These are phyloP conservation scores for Capsicum rhomboideum DNA, from an alignment of 257 asterid genomes.

Conservation along the genomic window DNA sequence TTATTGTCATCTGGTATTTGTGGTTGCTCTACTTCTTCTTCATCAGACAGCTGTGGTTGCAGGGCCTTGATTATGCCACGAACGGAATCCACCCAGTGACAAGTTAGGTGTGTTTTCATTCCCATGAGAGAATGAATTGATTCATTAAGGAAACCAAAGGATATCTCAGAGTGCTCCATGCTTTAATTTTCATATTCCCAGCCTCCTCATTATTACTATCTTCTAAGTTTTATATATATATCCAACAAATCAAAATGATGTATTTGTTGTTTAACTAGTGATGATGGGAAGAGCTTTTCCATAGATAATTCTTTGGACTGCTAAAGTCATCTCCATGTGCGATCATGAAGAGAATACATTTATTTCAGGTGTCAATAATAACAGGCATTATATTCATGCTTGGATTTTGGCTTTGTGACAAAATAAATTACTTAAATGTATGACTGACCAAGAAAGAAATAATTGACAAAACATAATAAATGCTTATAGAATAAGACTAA, in stretches of 20 bases:
- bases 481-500: neutral
- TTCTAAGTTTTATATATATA: no score
- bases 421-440: neutral
- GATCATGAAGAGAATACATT: neutral
- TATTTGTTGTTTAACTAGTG: neutral
- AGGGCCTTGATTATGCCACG: slow-evolving; percentile 2
- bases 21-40: neutral
- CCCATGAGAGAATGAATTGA: slow-evolving; percentile 11
- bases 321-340: no score
- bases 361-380: slow-evolving; percentile 5
- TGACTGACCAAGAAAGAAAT: neutral
- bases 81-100: slow-evolving; percentile 8
- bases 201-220: no score
- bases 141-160: slow-evolving; percentile 2
- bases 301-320: neutral
- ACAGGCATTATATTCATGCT: neutral
- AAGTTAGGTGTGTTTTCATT: neutral
- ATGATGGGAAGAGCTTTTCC: neutral
- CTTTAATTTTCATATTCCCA: neutral
- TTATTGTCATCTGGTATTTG: neutral
- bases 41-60: neutral
- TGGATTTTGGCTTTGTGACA: slow-evolving; percentile 11
- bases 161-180: neutral
- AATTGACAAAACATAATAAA: neutral
- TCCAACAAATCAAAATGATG: neutral